A percentile compares a stretch with the other conserved stretches of the same genome.
phyloP scores from a whole-genome alignment of 352 stramenopile species.

The Thalassiosira mediterranea region DNA sequence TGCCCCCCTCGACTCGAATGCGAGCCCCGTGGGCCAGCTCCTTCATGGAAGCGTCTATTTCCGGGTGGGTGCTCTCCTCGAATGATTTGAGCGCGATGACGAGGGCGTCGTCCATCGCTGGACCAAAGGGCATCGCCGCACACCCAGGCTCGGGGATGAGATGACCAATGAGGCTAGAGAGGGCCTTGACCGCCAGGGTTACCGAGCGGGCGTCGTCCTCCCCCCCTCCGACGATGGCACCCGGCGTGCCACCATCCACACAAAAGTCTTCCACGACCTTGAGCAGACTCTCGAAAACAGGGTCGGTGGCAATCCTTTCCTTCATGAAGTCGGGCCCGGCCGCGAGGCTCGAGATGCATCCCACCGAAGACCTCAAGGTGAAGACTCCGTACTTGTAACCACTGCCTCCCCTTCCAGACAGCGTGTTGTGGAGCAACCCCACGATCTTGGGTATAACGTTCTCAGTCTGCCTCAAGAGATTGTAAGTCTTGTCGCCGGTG shows the following conservation, averaged over 20 bases:
- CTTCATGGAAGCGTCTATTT: conserved; percentile 63
- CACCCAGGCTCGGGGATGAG: conserved; percentile 76
- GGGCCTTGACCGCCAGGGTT: conserved; percentile 71
- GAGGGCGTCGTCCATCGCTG: conserved; percentile 27
- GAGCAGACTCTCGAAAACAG: conserved; percentile 81
- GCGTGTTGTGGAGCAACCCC: conserved; percentile 81
- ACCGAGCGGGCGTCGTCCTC: conserved; percentile 76
- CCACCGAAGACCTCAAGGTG: conserved; percentile 80
- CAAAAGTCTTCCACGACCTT: conserved; percentile 81
- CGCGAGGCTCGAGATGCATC: conserved; percentile 79
- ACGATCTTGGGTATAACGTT: conserved; percentile 86
- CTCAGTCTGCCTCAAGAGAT: conserved; percentile 82
- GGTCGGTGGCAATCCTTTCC: conserved; percentile 79
- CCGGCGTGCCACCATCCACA: conserved; percentile 76
- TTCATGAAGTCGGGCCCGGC: conserved; percentile 85
- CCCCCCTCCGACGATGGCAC: conserved; percentile 82
- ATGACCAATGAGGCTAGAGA: conserved; percentile 70
- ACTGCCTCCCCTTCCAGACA: conserved; percentile 79
- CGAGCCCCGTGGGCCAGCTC: conserved; percentile 70
- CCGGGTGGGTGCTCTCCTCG: conserved; percentile 60
- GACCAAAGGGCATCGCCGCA: conserved; percentile 73
- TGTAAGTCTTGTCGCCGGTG: conserved; percentile 83
- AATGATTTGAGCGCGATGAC: conserved; percentile 63
- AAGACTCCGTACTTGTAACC: conserved; percentile 86
- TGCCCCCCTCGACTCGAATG: conserved; percentile 49